A percentile compares a stretch with the other conserved stretches of the same genome.
These are phyloP conservation scores for Acer campestre DNA, from an alignment of 345 rosid species.

Conservation along the genomic window DNA sequence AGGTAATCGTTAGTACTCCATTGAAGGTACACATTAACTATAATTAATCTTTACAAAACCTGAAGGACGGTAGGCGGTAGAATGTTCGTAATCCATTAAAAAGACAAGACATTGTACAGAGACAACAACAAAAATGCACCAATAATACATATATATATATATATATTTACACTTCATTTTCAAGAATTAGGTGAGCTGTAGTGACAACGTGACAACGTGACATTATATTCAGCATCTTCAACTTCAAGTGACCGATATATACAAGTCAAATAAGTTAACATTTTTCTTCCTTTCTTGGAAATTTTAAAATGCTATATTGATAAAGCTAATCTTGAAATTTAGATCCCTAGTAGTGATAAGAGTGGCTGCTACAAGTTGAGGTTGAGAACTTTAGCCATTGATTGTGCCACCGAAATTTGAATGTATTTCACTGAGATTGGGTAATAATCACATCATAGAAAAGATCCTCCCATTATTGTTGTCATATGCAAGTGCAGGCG, in stretches of 20 bases:
- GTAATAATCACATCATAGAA: slow-evolving; percentile 31
- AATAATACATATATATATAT: not conserved
- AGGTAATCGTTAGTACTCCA: no score
- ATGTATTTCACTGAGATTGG: slow-evolving; percentile 16
- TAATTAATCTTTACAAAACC: no score
- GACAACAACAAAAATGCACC: not conserved
- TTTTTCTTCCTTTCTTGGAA: not conserved
- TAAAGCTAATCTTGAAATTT: not conserved
- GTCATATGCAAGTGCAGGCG: slow-evolving; percentile 16
- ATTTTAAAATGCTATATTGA: not conserved
- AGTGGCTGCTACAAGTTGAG: not conserved
- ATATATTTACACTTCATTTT: no score
- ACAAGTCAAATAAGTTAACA: not conserved
- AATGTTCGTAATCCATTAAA: not conserved
- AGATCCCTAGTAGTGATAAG: not conserved
- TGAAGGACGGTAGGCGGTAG: not conserved
- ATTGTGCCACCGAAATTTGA: slow-evolving; percentile 14
- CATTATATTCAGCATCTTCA: not conserved
- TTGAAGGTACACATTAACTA: no score
- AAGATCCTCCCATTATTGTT: slow-evolving; percentile 25
- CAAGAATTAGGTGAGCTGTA: slow-evolving; percentile 13
- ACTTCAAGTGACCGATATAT: not conserved
- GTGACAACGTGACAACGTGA: no score
- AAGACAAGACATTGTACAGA: no score
- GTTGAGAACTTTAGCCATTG: not conserved